phyloP scores from a whole-genome alignment of 805 yeast species.

The Lachancea nothofagi region DNA sequence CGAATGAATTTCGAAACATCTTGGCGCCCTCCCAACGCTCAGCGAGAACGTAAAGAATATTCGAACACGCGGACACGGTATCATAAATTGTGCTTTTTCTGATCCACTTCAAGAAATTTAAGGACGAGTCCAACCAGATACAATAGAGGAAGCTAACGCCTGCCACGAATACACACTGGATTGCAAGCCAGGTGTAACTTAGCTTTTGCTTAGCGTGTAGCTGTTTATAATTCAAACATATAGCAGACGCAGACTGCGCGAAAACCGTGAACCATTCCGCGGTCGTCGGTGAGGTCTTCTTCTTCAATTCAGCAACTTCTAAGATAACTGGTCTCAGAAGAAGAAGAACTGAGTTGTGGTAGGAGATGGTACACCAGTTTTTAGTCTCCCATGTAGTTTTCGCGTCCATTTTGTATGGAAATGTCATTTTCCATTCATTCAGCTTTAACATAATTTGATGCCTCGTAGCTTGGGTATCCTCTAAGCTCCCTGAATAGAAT shows the following conservation, averaged over 20 bases:
- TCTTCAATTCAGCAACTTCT: slow-evolving; percentile 17
- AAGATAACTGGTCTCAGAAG: slow-evolving; percentile 31
- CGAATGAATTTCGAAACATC: slow-evolving; percentile 30
- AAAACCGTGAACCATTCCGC: slow-evolving; percentile 34
- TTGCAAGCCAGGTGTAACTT: slow-evolving; percentile 30
- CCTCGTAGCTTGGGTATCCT: slow-evolving; percentile 28
- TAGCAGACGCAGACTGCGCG: slow-evolving; percentile 30
- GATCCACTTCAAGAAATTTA: slow-evolving; percentile 1
- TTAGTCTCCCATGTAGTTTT: slow-evolving; percentile 30
- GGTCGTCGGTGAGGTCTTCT: slow-evolving; percentile 17
- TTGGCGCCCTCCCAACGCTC: slow-evolving; percentile 27
- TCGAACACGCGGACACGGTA: slow-evolving; percentile 30
- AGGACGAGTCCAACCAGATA: slow-evolving; percentile 5
- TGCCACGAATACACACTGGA: slow-evolving; percentile 24
- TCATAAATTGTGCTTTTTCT: slow-evolving; percentile 19
- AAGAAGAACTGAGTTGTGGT: slow-evolving; percentile 32
- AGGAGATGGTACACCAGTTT: slow-evolving; percentile 33
- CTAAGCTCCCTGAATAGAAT: slow-evolving; percentile 15
- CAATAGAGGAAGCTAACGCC: slow-evolving; percentile 8
- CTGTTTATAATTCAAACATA: slow-evolving; percentile 28
- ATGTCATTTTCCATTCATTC: slow-evolving; percentile 32
- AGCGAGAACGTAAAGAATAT: slow-evolving; percentile 28
- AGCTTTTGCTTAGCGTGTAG: slow-evolving; percentile 23
- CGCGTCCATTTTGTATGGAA: slow-evolving; percentile 27
- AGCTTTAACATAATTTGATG: slow-evolving; percentile 31